Percentiles rank a stretch among this genome's conserved stretches.
phyloP scores from a whole-genome alignment of 495 filamentous ascomycete species.

The Hypoxylon intermedium region DNA sequence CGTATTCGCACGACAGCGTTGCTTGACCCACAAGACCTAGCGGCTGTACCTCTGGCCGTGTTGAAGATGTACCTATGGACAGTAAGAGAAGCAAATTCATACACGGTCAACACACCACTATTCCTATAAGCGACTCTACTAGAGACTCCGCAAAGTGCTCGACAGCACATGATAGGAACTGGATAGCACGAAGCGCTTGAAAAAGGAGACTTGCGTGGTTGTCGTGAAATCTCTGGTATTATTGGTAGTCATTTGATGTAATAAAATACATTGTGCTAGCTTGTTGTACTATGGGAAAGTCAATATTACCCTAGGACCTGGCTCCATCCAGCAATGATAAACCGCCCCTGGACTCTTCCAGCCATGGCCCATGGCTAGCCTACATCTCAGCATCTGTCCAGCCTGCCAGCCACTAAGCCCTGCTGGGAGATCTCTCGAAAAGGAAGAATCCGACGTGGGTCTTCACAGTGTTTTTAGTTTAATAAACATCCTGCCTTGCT shows the following conservation, averaged over 20 bases:
- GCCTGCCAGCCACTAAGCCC: slow-evolving; percentile 25
- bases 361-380: slow-evolving; percentile 1
- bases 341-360: slow-evolving; percentile 25
- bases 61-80: not conserved
- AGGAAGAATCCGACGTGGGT: slow-evolving; percentile 12
- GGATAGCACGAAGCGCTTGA: slow-evolving; percentile 4
- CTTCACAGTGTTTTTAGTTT: slow-evolving; percentile 4
- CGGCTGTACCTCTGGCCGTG: not conserved
- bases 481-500: not conserved
- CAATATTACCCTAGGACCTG: slow-evolving; percentile 28
- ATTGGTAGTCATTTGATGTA: slow-evolving; percentile 24
- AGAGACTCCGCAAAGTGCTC: not conserved
- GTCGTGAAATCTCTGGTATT: slow-evolving; percentile 14
- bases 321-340: slow-evolving; percentile 27
- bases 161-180: not conserved
- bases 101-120: slow-evolving; percentile 10
- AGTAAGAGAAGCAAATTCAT: slow-evolving; percentile 1
- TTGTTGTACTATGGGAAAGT: slow-evolving; percentile 20
- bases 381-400: not conserved
- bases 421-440: slow-evolving; percentile 34
- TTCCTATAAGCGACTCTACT: not conserved
- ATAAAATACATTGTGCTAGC: slow-evolving; percentile 18
- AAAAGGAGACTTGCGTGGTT: slow-evolving; percentile 4
- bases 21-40: not conserved
- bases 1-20: not conserved